phyloP scores from a whole-genome alignment of 1,139 yeast species.

The Meyerozyma athensensis region DNA sequence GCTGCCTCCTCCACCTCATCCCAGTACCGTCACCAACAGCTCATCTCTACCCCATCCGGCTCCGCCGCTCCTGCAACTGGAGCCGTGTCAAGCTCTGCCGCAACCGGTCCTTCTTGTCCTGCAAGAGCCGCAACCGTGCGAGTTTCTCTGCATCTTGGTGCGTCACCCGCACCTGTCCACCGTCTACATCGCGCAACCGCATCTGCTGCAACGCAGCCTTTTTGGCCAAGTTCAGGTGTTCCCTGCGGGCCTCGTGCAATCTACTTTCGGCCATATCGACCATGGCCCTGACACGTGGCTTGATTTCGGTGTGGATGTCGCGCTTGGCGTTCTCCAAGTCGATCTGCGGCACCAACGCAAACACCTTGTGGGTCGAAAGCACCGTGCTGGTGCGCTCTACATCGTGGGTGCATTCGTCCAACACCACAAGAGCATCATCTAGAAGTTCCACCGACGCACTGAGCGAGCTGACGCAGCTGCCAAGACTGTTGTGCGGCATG shows the following conservation, averaged over 20 bases:
- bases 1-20: background rate
- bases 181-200: constrained; percentile 23
- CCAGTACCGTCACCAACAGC: background rate
- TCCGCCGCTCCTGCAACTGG: constrained; percentile 13
- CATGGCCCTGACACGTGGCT: constrained; percentile 25
- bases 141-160: constrained; percentile 21
- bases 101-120: constrained; percentile 35
- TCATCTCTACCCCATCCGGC: background rate
- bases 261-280: constrained; percentile 13
- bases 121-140: constrained; percentile 28
- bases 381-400: constrained; percentile 31
- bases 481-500: constrained; percentile 10
- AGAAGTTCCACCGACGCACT: constrained; percentile 29
- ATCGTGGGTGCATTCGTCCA: constrained; percentile 32
- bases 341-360: constrained; percentile 38
- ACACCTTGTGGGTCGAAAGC: constrained; percentile 32
- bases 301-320: constrained; percentile 24
- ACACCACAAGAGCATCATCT: constrained; percentile 22
- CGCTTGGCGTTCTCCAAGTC: constrained; percentile 37
- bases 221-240: constrained; percentile 23
- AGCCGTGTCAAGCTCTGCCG: constrained; percentile 26
- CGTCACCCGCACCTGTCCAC: constrained; percentile 12
- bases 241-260: constrained; percentile 18
- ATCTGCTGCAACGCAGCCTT: constrained; percentile 31
- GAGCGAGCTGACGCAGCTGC: constrained; percentile 27